Conservation (phyloP, 2,329 filamentous ascomycete genomes). For the Pestalotiopsis sp. region DNA sequence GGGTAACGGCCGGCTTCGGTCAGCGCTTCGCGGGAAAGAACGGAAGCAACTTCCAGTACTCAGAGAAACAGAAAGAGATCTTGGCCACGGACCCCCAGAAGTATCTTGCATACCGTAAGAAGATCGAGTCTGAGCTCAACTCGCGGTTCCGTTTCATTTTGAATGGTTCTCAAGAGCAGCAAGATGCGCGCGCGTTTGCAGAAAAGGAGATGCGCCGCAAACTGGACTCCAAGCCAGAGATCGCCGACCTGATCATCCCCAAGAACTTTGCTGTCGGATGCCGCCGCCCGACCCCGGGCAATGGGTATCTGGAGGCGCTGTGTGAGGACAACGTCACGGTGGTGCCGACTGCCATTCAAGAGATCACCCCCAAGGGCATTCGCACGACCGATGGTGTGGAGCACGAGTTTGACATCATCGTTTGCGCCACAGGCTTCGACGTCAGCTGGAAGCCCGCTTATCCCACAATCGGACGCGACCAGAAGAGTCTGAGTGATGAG, state of each 20-base stretch:
- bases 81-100: conserved; percentile 54
- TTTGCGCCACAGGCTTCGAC: conserved; percentile 11
- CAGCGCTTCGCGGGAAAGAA: conserved; percentile 48
- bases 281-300: background rate
- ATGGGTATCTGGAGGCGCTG: conserved; percentile 5
- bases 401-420: conserved; percentile 7
- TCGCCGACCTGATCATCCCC: conserved; percentile 33
- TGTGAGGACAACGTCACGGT: background rate
- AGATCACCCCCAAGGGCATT: conserved; percentile 1
- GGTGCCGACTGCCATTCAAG: background rate
- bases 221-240: conserved; percentile 41
- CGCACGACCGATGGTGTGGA: background rate
- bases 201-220: conserved; percentile 42
- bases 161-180: conserved; percentile 48
- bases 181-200: conserved; percentile 33
- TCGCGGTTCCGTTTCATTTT: conserved; percentile 56
- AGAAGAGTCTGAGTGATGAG: conserved; percentile 20
- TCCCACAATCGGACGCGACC: conserved; percentile 24
- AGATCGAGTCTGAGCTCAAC: conserved; percentile 52
- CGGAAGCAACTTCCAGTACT: conserved; percentile 49
- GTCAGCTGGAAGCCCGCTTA: conserved; percentile 18
- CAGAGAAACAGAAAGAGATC: conserved; percentile 46
- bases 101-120: conserved; percentile 55
- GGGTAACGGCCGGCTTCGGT: conserved; percentile 51
- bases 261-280: conserved; percentile 7